These are phyloP conservation scores for Talaromyces borbonicus DNA, from an alignment of 495 filamentous ascomycete genomes.

Conservation along the genomic window DNA sequence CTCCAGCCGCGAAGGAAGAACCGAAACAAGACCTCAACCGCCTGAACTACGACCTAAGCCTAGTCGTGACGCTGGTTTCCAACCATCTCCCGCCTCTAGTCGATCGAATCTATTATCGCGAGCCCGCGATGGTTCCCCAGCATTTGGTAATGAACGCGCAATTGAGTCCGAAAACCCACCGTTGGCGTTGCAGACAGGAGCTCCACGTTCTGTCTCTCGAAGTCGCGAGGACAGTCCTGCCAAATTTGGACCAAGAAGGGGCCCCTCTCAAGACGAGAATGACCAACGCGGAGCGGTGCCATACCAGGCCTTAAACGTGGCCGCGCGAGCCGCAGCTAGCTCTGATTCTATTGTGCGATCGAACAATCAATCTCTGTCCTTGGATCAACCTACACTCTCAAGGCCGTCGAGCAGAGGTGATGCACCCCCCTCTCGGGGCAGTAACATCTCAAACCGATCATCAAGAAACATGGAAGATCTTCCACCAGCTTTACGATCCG, in stretches of 20 bases:
- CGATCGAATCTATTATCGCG: not conserved
- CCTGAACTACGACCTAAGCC: slow-evolving; percentile 34
- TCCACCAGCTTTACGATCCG: slow-evolving; percentile 17
- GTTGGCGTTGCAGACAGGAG: not conserved
- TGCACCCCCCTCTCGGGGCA: slow-evolving; percentile 9
- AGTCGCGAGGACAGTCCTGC: slow-evolving; percentile 3
- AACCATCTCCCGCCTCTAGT: slow-evolving; percentile 21
- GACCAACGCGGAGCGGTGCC: slow-evolving; percentile 12
- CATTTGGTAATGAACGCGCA: not conserved
- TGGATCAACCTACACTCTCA: not conserved
- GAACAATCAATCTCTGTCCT: not conserved
- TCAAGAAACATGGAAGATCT: slow-evolving; percentile 9
- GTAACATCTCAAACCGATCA: slow-evolving; percentile 10
- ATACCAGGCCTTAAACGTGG: slow-evolving; percentile 1
- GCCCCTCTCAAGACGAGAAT: slow-evolving; percentile 21
- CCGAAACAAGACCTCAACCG: slow-evolving; percentile 23
- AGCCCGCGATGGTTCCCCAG: not conserved
- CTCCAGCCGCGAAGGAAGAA: slow-evolving; percentile 29
- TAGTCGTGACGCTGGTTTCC: slow-evolving; percentile 38
- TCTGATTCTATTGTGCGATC: not conserved
- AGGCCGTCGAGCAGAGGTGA: slow-evolving; percentile 8
- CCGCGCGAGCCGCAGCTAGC: slow-evolving; percentile 1
- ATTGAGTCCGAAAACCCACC: not conserved
- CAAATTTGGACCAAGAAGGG: slow-evolving; percentile 13
- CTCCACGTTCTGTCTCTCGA: not conserved